Base-by-base conservation (phyloP, 345 rosid species). In the Toxicodendron radicans region DNA sequence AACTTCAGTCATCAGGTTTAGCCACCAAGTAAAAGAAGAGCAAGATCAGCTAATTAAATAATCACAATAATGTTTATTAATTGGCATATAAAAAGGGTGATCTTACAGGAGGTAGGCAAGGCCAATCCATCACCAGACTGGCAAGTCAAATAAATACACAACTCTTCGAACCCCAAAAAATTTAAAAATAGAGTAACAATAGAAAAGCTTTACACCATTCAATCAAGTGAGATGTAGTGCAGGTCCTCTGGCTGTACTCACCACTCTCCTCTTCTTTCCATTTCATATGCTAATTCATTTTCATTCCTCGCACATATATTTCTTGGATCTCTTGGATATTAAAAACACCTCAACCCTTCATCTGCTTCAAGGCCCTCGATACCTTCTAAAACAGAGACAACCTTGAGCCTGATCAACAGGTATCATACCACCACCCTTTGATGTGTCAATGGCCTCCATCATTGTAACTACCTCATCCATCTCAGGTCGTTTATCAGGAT, bases 351-450 rank as follows among this genome's bases (percentile, higher is more conserved):
- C 76, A 67, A 59, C 18, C 46, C 33, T 70, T 69, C 51, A 66
- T 62, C 56, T 65, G 75, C 69, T 49, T 91, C 75, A 95, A 59
- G 98, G 99, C 24, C 98, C 99, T 75, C 99, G 91, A 21, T 74
- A 32, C 88, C 76, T 91, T 66, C 92, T 79, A 86, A 95, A 90
- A 88, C 99, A 95, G 75, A 95, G 78, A 71, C 98, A 95, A 66
- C 98, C 87, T 21, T 89, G 85, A 41, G 86, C 85, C 77, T 95
- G 98, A 85, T 95, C 99, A 0, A 32, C 71, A 52, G 99, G 99
- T 66, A 95, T 95, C 98, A 95, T 93, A 9, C 99, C 99, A 35
- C 99, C 98, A 1, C 98, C 99, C 71, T 90, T 93, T 23, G 97
- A 80, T 5, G 95, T 89, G 79, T 95, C 92, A 16, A 95, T 86